Conservation (phyloP, 2,329 filamentous ascomycete species). For the Pseudocercospora macadamiae region DNA sequence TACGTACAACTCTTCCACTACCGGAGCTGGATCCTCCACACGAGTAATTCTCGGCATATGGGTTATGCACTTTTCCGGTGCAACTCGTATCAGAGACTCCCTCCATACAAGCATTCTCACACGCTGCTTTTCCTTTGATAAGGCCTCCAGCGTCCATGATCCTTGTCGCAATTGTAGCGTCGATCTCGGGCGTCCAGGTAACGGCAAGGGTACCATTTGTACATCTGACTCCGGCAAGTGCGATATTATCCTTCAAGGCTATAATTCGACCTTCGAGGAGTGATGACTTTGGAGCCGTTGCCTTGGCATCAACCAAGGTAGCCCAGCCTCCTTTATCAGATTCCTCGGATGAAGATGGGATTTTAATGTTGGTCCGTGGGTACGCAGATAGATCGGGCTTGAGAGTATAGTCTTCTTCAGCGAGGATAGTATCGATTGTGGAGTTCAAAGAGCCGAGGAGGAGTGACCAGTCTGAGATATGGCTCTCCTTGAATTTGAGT, state of each 20-base stretch:
- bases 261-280: slow-evolving; percentile 34
- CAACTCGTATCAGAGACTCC: slow-evolving; percentile 23
- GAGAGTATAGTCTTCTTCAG: slow-evolving; percentile 23
- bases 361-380: slow-evolving; percentile 22
- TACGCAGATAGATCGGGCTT: slow-evolving; percentile 22
- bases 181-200: slow-evolving; percentile 42
- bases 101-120: slow-evolving; percentile 45
- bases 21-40: slow-evolving; percentile 52
- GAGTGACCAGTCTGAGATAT: slow-evolving; percentile 23
- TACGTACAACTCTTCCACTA: slow-evolving; percentile 46
- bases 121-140: slow-evolving; percentile 51
- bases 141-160: slow-evolving; percentile 48
- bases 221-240: slow-evolving; percentile 48
- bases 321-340: slow-evolving; percentile 29
- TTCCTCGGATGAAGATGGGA: slow-evolving; percentile 6
- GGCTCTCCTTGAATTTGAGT: slow-evolving; percentile 15
- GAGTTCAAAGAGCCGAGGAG: slow-evolving; percentile 24
- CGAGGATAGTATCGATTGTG: slow-evolving; percentile 15
- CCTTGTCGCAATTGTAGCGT: slow-evolving; percentile 51
- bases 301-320: slow-evolving; percentile 19
- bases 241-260: slow-evolving; percentile 54
- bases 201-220: slow-evolving; percentile 49
- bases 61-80: slow-evolving; percentile 45
- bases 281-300: slow-evolving; percentile 10
- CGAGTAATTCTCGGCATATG: slow-evolving; percentile 49